Evolutionary conservation across 768 basidiomycete species (phyloP), one percentile per base, ranked within the genome.

Genomic region (Lyophyllum decastes): DNA sequence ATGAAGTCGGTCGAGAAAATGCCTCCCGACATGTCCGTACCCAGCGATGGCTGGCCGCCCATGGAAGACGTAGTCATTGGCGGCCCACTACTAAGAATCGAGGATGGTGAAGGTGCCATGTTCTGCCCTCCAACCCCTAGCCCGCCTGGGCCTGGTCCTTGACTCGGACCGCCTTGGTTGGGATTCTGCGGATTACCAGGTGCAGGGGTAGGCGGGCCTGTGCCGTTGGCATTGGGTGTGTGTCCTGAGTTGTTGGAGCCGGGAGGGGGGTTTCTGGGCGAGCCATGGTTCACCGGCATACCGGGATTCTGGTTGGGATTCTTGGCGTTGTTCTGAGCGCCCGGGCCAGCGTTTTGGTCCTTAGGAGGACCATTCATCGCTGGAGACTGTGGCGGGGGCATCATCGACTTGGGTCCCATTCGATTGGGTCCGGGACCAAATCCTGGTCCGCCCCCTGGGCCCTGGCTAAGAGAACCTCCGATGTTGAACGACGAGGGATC

Each of bases 341-440:
- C 59, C n/a, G 56, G 59, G 8, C 57, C 57, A 19, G 50, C 65
- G 65, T 49, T 64, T 41, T 61, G 61, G 58, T 73, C 73, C 54
- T 73, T 70, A 10, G 63, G 58, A n/a, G 65, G 62, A 10, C 64
- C 66, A 27, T 66, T 67, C 62, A 74, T 74, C 1, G 75, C 78
- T 40, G 85, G 82, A 5, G 83, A 83, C 4, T 30, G 30, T 30
- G 83, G 80, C 11, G 81, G 83, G 0, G 83, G 83, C 69, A 77
- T 74, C 80, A 82, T 83, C 49, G 70, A 68, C 47, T 67, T 71
- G 61, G 66, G 75, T 24, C 59, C 73, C 54, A 70, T 70, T 58
- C 72, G 71, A 65, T 21, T 73, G 8, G 49, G 58, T 51, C 54
- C 74, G 58, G 62, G 71, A 56, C 62, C 61, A 49, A 76, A 76